Base-by-base conservation (phyloP, 164 flowering plant species). In the Piper betle region DNA sequence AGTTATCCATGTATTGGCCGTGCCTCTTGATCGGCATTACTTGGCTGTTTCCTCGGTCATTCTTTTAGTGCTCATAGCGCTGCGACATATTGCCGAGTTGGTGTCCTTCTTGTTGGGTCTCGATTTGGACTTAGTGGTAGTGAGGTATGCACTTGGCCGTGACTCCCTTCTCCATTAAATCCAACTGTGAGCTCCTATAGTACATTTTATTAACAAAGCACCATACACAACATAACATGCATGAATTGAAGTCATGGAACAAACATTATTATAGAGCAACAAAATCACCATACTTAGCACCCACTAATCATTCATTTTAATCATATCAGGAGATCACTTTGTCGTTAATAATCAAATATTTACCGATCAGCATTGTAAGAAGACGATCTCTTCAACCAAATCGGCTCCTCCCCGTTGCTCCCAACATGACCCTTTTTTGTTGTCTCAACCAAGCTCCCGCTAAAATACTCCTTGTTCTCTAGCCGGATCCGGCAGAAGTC, bases 381-480 rank as follows among this genome's bases (percentile, higher is more conserved):
- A 66, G 88, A 81, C 0, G 96, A 92, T 57, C 97, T 74, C 69
- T 83, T 83, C 57, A 93, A 63, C n/a, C 69, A 53, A 13, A 81
- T 79, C 43, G 77, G 69, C 1, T 72, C 77, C 6, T 19, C 61
- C 3, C 4, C 46, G 43, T n/a, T n/a, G n/a, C n/a, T n/a, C n/a
- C 4, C 43, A 4, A 48, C 57, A 18, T 39, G 60, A 10, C 17
- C 19, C 18, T 75, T 77, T 53, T 82, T 88, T 64, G 79, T 81
- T 8, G 84, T 82, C 80, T 89, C 93, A 50, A 93, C 70, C 68
- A 93, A 75, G 75, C 94, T 90, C 58, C 98, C 98, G 59, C 98
- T 93, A 64, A 89, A 93, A 61, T 87, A 93, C 73, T 89, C 96
- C 57, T 87, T 86, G n/a, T n/a, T n/a, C n/a, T n/a, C n/a, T n/a